Base-by-base conservation (phyloP, 2,329 filamentous ascomycete species). In the Aureobasidium sp. region DNA sequence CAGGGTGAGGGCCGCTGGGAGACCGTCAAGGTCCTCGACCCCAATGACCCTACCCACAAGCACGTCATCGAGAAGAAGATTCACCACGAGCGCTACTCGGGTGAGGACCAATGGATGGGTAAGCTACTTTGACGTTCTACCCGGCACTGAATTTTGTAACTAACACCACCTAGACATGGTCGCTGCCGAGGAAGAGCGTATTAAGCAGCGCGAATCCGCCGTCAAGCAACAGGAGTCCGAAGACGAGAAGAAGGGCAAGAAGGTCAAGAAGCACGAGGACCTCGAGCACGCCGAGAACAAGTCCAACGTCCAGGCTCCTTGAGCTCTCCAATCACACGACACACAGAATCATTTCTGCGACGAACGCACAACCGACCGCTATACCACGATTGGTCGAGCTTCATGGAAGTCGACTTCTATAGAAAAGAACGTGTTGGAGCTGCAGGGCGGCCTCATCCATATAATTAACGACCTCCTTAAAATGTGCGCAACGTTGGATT, bases 81-180 rank as follows among this genome's bases (percentile, higher is more conserved):
- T 60, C 90, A 95, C 74, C 89, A 91, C 77, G 90, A 95, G 79
- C 82, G 89, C 66, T 94, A 95, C 74, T 82, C 87, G 72, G 90
- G 91, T 48, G 90, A 96, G 78, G 92, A 97, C 75, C 82, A 97
- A 70, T 99, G 94, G 94, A 94, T 85, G 80, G 87, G 87, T 89
- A 76, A 72, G 85, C 77, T 66, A 33, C 45, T 12, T 11, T 40
- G 17, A 15, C 11, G 11, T 24, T 54, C 2, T 44, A 60, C 50
- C 44, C 15, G 45, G 57, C 39, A 24, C 61, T 62, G 31, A 37
- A 52, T 40, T 52, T 40, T 9, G 7, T 33, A 6, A 19, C 24
- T 44, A 27, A 61, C 61, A 15, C 15, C 27, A 1, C 50, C 1
- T 68, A 89, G 88, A 93, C 69, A 93, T 93, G 89, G 87, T 93